Conservation (phyloP, 768 basidiomycete species). For the Melanogaster broomeanus region DNA sequence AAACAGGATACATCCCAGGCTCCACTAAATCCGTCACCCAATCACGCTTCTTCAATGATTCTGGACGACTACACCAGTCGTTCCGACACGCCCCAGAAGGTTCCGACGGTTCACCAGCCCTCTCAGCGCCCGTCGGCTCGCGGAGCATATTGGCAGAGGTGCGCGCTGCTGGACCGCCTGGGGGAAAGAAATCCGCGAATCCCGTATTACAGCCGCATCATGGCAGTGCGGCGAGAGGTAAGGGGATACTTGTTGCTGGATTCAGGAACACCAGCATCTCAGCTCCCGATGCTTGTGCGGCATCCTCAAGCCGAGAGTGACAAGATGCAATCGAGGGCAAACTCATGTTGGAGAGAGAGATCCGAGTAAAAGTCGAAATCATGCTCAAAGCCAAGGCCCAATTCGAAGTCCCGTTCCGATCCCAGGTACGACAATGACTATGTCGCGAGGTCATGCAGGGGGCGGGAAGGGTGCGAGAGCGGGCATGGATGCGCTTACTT, state of each 20-base stretch:
- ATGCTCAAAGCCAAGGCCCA: constrained; percentile 2
- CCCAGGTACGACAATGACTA: constrained; percentile 37
- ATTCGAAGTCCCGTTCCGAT: constrained; percentile 17
- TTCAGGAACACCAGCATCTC: constrained; percentile 33
- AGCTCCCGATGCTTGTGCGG: constrained; percentile 37
- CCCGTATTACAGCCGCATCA: constrained; percentile 35
- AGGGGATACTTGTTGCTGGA: constrained; percentile 30
- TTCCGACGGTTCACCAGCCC: constrained; percentile 39
- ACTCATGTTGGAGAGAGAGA: constrained; percentile 14
- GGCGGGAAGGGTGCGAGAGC: constrained; percentile 55
- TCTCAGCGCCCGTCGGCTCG: constrained; percentile 70
- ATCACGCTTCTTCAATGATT: constrained; percentile 15
- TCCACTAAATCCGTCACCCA: constrained; percentile 28
- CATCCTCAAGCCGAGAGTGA: constrained; percentile 15
- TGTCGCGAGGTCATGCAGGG: constrained; percentile 47
- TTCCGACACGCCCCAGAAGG: constrained; percentile 56
- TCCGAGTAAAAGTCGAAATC: constrained; percentile 1
- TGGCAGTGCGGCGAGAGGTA: constrained; percentile 34
- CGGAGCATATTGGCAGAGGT: constrained; percentile 73
- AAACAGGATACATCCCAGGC: constrained; percentile 47
- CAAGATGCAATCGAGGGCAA: constrained; percentile 7
- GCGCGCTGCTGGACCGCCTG: constrained; percentile 42
- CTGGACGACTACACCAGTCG: constrained; percentile 38
- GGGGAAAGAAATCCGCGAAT: constrained; percentile 22
- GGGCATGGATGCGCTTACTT: constrained; percentile 71